phyloP scores from a whole-genome alignment of 73 alveolate species.

The Paraurostyla sp. region DNA sequence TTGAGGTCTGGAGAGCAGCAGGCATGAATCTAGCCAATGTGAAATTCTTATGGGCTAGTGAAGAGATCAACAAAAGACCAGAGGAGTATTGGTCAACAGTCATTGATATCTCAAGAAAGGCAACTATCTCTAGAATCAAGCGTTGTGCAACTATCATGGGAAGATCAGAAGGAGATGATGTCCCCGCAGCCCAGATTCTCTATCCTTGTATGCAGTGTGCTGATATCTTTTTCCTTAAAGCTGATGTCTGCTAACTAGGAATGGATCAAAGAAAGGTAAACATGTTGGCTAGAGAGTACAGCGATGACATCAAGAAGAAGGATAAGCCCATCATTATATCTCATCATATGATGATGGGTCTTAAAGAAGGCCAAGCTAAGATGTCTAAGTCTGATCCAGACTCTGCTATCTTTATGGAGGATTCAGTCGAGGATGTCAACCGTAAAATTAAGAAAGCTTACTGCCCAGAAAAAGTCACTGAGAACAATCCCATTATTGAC shows the following conservation, averaged over 20 bases:
- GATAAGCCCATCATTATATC: conserved; percentile 97
- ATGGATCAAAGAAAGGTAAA: conserved; percentile 99
- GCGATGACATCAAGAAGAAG: conserved; percentile 79
- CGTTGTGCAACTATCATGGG: conserved; percentile 99
- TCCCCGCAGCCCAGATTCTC: conserved; percentile 97
- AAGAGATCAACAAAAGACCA: conserved; percentile 97
- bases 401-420: conserved; percentile 99
- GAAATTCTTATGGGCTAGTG: conserved; percentile 99
- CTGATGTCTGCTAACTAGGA: conserved; percentile 98
- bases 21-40: conserved; percentile 98
- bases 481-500: conserved; percentile 96
- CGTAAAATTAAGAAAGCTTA: conserved; percentile 97
- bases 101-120: conserved; percentile 96
- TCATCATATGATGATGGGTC: conserved; percentile 98
- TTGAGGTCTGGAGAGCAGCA: conserved; percentile 99
- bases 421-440: conserved; percentile 95
- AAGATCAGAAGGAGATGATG: conserved; percentile 94
- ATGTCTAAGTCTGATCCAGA: conserved; percentile 99
- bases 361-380: conserved; percentile 95
- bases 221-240: conserved; percentile 98
- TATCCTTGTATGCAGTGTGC: conserved; percentile 99
- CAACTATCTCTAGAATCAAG: conserved; percentile 90
- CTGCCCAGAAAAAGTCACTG: conserved; percentile 91
- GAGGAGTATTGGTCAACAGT: conserved; percentile 99
- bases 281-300: conserved; percentile 99